Conservation (phyloP, 306 rosid species). For the Cucumis hystrix region DNA sequence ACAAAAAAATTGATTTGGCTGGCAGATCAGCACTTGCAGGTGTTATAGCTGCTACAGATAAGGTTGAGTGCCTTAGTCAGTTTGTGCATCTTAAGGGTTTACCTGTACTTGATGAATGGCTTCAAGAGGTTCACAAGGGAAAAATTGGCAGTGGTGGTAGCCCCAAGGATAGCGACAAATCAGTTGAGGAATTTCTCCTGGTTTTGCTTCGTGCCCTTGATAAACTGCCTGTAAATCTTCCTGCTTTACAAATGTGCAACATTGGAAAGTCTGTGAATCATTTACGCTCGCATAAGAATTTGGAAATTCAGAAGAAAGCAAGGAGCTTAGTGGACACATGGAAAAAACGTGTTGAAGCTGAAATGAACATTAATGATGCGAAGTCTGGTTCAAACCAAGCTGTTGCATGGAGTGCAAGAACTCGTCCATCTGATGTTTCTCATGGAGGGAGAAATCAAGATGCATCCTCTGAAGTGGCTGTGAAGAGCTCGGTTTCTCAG, state of each 20-base stretch:
- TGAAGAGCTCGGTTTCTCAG: slow-evolving; percentile 37
- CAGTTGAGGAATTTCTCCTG: slow-evolving; percentile 74
- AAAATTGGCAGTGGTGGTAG: slow-evolving; percentile 48
- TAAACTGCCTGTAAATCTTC: slow-evolving; percentile 82
- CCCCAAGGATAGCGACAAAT: slow-evolving; percentile 50
- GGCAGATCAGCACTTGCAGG: slow-evolving; percentile 64
- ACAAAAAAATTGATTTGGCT: slow-evolving; percentile 61
- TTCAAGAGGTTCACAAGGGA: slow-evolving; percentile 80
- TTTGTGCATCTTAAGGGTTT: slow-evolving; percentile 69
- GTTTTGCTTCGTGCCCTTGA: slow-evolving; percentile 79
- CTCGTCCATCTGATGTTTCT: slow-evolving; percentile 41
- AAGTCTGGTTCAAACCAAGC: slow-evolving; percentile 42
- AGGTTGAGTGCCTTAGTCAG: slow-evolving; percentile 52
- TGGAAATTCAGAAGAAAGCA: slow-evolving; percentile 81
- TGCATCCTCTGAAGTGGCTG: slow-evolving; percentile 39
- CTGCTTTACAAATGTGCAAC: slow-evolving; percentile 67
- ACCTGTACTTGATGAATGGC: slow-evolving; percentile 81
- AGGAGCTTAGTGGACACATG: slow-evolving; percentile 81
- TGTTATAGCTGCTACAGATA: slow-evolving; percentile 64
- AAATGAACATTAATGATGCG: slow-evolving; percentile 65
- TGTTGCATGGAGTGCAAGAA: slow-evolving; percentile 51
- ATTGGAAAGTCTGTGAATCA: slow-evolving; percentile 86
- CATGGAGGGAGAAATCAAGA: slow-evolving; percentile 52
- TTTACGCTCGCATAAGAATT: slow-evolving; percentile 62
- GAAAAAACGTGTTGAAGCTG: slow-evolving; percentile 86